These are phyloP conservation scores for Knoxia roxburghii DNA, from an alignment of 257 asterid species.

Conservation along the genomic window DNA sequence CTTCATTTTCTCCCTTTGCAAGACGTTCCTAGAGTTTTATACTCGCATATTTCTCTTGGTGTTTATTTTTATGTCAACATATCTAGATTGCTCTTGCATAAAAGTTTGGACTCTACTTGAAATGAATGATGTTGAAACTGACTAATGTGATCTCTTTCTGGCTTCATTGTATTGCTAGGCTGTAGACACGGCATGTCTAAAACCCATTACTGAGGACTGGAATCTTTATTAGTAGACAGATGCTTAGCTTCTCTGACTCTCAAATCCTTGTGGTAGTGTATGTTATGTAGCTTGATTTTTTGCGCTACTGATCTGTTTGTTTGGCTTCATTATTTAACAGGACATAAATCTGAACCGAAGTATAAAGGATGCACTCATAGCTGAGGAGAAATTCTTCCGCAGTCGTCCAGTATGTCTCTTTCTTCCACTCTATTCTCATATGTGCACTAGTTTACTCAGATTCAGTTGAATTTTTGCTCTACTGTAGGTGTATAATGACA, in stretches of 20 bases:
- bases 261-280: neutral
- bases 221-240: neutral
- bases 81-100: too few relatives aligned
- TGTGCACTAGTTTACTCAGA: constrained; percentile 9
- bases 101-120: neutral
- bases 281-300: too few relatives aligned
- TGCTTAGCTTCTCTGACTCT: neutral
- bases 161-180: neutral
- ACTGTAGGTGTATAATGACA: constrained; percentile 72
- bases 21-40: neutral
- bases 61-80: neutral
- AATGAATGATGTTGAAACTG: neutral
- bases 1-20: neutral
- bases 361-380: constrained; percentile 81
- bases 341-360: constrained; percentile 68
- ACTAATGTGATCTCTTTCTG: neutral
- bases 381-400: constrained; percentile 88
- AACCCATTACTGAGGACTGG: neutral
- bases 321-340: constrained; percentile 35
- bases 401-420: constrained; percentile 61
- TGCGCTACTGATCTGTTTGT: neutral
- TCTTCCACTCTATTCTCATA: constrained; percentile 20
- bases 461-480: constrained; percentile 11
- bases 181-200: neutral
- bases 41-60: neutral